Percentiles rank a stretch among this genome's conserved stretches.
Evolutionary conservation across 176 grass and related monocot species (phyloP).

Genomic region (Eleusine coracana): DNA sequence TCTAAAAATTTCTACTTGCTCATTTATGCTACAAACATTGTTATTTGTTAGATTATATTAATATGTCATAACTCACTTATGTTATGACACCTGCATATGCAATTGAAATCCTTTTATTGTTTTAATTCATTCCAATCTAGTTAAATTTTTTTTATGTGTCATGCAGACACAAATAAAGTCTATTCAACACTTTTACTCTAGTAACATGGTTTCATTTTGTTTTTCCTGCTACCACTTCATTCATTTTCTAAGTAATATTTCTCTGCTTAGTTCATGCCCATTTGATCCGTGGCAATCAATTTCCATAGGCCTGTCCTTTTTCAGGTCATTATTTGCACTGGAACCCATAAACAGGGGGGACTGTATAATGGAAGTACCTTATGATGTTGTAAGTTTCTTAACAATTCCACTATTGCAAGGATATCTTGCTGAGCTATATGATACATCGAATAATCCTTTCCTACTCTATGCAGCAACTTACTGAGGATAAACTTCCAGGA

Average conservation of each 20-base stretch:
- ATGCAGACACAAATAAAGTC: neutral
- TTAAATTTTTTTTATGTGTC: neutral
- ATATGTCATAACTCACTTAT: no score
- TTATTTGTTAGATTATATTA: no score
- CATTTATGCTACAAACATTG: no score
- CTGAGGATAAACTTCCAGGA: constrained; percentile 40
- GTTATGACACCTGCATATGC: no score
- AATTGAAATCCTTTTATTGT: no score
- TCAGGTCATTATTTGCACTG: constrained; percentile 59
- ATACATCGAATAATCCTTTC: neutral
- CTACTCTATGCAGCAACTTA: constrained; percentile 50
- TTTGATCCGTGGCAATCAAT: neutral
- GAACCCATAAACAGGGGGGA: constrained; percentile 45
- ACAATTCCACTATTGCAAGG: neutral
- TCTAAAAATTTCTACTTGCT: no score
- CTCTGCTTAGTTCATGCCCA: neutral
- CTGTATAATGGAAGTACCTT: constrained; percentile 58
- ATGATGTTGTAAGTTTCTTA: constrained; percentile 43
- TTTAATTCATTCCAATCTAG: neutral
- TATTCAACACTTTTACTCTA: no score
- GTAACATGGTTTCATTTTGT: no score
- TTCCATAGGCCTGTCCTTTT: neutral
- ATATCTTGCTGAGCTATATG: neutral
- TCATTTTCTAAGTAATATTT: neutral
- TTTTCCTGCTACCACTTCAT: no score